Conservation (phyloP, 305 asterid genomes). For the Fraxinus xanthoxyloides region DNA sequence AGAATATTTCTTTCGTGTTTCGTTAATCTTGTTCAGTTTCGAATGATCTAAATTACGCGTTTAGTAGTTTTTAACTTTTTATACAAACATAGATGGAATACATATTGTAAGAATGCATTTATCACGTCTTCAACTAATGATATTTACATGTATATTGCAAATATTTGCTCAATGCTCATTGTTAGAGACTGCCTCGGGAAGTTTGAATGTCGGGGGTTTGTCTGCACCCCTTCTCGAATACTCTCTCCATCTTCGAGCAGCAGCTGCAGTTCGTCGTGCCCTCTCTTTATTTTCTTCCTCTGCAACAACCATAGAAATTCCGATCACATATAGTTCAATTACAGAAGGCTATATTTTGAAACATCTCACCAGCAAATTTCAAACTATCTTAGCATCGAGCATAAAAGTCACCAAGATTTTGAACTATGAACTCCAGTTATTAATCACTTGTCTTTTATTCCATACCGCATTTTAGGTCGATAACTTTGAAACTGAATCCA, state of each 20-base stretch:
- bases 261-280: conserved; percentile 83
- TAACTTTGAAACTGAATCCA: background rate
- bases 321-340: background rate
- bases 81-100: conserved; percentile 11
- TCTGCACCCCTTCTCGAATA: conserved; percentile 83
- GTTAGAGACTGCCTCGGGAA: conserved; percentile 71
- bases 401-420: background rate
- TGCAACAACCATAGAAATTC: conserved; percentile 27
- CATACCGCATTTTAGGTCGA: background rate
- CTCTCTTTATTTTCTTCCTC: conserved; percentile 74
- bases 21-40: background rate
- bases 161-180: conserved; percentile 37
- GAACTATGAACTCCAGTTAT: background rate
- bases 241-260: conserved; percentile 95
- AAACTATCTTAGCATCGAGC: background rate
- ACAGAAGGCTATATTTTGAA: background rate
- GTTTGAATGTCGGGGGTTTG: conserved; percentile 76
- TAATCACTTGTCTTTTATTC: background rate
- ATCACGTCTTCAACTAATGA: background rate
- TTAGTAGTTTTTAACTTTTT: conserved; percentile 11
- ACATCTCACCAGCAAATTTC: background rate
- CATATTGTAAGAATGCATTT: conserved; percentile 10
- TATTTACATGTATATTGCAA: background rate
- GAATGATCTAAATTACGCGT: background rate
- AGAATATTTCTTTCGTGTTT: background rate